Base-by-base conservation (phyloP, 2,329 filamentous ascomycete genomes). In the Fusarium sororula region DNA sequence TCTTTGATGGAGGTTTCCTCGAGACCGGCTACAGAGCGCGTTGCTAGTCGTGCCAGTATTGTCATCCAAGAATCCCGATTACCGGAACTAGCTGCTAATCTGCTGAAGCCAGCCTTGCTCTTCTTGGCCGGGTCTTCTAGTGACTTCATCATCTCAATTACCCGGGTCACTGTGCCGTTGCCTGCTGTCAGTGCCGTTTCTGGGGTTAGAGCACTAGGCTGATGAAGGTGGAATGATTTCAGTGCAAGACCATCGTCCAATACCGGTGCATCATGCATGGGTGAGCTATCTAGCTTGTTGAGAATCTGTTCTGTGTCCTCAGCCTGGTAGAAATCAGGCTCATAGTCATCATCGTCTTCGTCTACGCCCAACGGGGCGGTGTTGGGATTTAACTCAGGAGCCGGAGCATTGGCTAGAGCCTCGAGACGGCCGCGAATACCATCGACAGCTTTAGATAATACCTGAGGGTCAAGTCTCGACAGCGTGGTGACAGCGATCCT, bases 1-100 rank as follows among this genome's bases (percentile, higher is more conserved):
- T 86, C 83, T 73, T 93, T 92, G 73, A 91, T 81, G 1, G 82
- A 73, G 17, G 81, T 78, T 35, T 89, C 88, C 57, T 94, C 92
- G 7, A 98, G 86, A 5, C 92, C 92, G 30, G 90, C 90, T 18
- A 90, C 88, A 28, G 94, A 90, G 42, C 96, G 90, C 7, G 95
- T 98, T 18, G 95, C 96, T 53, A 98, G 85, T 54, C 96, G 91
- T 45, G 93, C 93, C 64, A 98, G 88, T 26, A 98, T 90, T 1
- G 94, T 96, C 75, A 97, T 90, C 95, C 96, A 98, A 1, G 95
- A 93, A 72, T 98, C 95, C 71, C 92, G 89, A 77, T 96, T 94
- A 77, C 95, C 94, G 6, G 92, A 92, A 79, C 92, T 96, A 30
- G 93, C 94, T 2, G 96, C 95, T 42, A 98, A 86, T 55, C 95